Evolutionary conservation across 805 yeast species (phyloP).

Genomic region (Schwanniomyces occidentalis): DNA sequence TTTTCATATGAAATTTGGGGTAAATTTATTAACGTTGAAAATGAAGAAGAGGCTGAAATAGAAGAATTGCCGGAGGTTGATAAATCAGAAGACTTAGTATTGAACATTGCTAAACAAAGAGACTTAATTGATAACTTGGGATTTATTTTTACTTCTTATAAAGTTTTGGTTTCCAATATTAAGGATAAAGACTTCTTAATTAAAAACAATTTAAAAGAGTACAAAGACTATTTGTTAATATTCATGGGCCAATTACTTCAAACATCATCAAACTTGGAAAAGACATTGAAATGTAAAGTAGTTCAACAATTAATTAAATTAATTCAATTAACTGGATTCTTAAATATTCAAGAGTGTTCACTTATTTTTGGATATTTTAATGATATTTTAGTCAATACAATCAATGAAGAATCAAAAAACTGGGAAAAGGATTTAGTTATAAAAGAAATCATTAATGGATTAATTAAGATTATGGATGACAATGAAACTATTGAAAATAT

Average conservation of each 20-base stretch:
- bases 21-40: slow-evolving; percentile 28
- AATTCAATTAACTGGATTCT: slow-evolving; percentile 48
- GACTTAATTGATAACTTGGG: slow-evolving; percentile 60
- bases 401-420: slow-evolving; percentile 37
- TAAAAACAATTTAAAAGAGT: slow-evolving; percentile 40
- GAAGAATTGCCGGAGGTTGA: slow-evolving; percentile 17
- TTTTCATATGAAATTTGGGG: slow-evolving; percentile 46
- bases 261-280: slow-evolving; percentile 66
- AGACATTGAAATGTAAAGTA: slow-evolving; percentile 65
- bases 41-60: slow-evolving; percentile 6
- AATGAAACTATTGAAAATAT: slow-evolving; percentile 9
- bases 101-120: slow-evolving; percentile 60
- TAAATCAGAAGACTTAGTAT: slow-evolving; percentile 21
- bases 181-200: slow-evolving; percentile 12
- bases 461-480: slow-evolving; percentile 46
- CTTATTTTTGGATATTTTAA: slow-evolving; percentile 65
- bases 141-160: slow-evolving; percentile 49
- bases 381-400: slow-evolving; percentile 46
- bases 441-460: slow-evolving; percentile 53
- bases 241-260: slow-evolving; percentile 69
- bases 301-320: slow-evolving; percentile 63
- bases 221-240: slow-evolving; percentile 68
- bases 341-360: slow-evolving; percentile 56
- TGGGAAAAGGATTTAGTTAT: slow-evolving; percentile 50
- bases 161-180: slow-evolving; percentile 23